Base-by-base conservation (phyloP, 345 rosid genomes). In the Hevea brasiliensis region DNA sequence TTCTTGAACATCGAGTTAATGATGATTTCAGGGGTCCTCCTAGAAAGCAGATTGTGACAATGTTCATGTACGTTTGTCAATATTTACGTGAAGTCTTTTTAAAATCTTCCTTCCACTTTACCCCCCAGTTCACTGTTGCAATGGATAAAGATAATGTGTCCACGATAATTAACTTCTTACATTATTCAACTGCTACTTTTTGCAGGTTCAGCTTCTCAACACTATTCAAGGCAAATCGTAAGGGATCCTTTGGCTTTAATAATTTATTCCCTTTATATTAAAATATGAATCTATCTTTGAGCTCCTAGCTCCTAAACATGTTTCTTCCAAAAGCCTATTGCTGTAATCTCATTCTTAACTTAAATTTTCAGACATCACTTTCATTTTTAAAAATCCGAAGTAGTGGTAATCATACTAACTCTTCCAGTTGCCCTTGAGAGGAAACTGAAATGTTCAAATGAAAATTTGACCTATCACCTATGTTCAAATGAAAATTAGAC, bases 181-280 rank as follows among this genome's bases (percentile, higher is more conserved):
- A 21, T 53, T 20, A 20, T 69, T 73, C 44, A 32, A 62, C 58
- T 20, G 23, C 47, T 71, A 32, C 55, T 40, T 60, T 40, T 83
- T 65, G 80, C 93, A 94, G 98, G 90, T 94, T 94, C 82, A 92
- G 98, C 86, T 87, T 94, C 87, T 90, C 98, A 20, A 92, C 98
- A 8, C 77, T 92, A 74, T 94, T 92, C 80, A 89, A 86, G 82
- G 83, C 81, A 80, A 87, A 92, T 70, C 87, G 98, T 94, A 86
- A 89, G 93, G 51, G 63, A 21, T 68, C 18, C 35, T 58, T 66
- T 61, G 20, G 15, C 65, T 55, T 64, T 20, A 9, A 47, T 8
- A 21, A 12, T 41, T 45, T 17, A 29, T 61, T 50, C 20, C 21
- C 7, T 71, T 13, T 27, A 3, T 21, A 0, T 67, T 14, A 59